Evolutionary conservation across 352 stramenopile genomes (phyloP), one percentile per base, ranked within the genome.

Genomic region (Phytopythium montanum): DNA sequence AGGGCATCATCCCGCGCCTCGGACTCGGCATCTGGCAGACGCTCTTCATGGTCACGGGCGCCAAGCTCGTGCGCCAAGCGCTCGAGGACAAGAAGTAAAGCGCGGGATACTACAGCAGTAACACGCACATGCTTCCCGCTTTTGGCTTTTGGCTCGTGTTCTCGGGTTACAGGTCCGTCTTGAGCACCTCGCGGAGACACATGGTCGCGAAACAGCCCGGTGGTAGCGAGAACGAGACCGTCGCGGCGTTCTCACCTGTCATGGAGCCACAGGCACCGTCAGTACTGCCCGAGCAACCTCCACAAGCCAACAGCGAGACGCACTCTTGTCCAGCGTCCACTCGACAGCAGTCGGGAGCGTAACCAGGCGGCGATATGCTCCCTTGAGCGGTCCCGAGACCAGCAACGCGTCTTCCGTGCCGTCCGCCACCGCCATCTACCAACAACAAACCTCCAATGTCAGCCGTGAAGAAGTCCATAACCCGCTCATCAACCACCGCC

Each of bases 11-110:
- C 59, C 88, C 88, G 34, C 84, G 88, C 36, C 72, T 96, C 42
- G 78, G 84, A 4, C 78, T 95, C 13, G 86, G 84, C 54, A 93
- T 97, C 59, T 97, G 87, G 87, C 88, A 97, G 73, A 97, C 88
- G 65, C 79, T 97, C 45, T 97, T 97, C 65, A 97, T 97, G 88
- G 88, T 97, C 69, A 97, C 88, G 41, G 88, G 88, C 29, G 88
- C 88, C 31, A 97, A 97, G 75, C 80, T 97, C 46, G 78, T 97
- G 61, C 88, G 89, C 54, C 81, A 95, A 61, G 81, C 83, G 62
- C 75, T 96, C 12, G 83, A 90, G 58, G 72, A 88, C 18, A 72
- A 64, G 61, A 74, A 74, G 52, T 79, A 79, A 60, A 70, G n/a
- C 10, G 10, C n/a, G n/a, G n/a, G n/a, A n/a, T n/a, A n/a, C n/a